Evolutionary conservation across 2,329 filamentous ascomycete genomes (phyloP).

Genomic region (Dactylellina sp.): DNA sequence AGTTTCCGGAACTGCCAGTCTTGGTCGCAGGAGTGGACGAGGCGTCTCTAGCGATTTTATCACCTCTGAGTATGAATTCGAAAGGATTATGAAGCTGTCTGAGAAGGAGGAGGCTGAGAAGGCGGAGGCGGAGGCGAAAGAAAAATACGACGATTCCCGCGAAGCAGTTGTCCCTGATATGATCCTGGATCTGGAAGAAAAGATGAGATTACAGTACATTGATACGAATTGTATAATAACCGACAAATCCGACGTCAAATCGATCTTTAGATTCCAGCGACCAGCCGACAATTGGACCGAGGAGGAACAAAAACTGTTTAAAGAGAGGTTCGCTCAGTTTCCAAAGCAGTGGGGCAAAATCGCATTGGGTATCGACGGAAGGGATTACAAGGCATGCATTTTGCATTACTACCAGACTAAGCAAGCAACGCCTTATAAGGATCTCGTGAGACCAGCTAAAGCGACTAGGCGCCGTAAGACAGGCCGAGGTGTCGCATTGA

Average conservation of each 20-base stretch:
- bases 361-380: conserved; percentile 72
- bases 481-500: conserved; percentile 65
- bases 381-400: conserved; percentile 82
- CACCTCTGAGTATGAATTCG: conserved; percentile 60
- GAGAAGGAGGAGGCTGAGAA: conserved; percentile 60
- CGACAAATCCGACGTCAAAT: conserved; percentile 62
- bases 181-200: conserved; percentile 73
- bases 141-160: conserved; percentile 79
- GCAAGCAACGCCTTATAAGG: conserved; percentile 79
- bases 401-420: conserved; percentile 88
- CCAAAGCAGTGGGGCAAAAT: conserved; percentile 87
- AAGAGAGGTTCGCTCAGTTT: conserved; percentile 78
- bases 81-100: conserved; percentile 59
- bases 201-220: conserved; percentile 69
- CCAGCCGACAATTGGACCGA: conserved; percentile 80
- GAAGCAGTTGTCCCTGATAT: conserved; percentile 80
- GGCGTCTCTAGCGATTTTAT: conserved; percentile 59
- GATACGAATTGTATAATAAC: conserved; percentile 77
- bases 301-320: conserved; percentile 77
- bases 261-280: conserved; percentile 71
- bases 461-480: conserved; percentile 40
- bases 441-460: conserved; percentile 71
- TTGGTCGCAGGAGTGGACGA: conserved; percentile 59
- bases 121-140: conserved; percentile 65
- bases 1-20: conserved; percentile 52